Percentiles rank a stretch among this genome's conserved stretches.
Conservation (phyloP, 495 filamentous ascomycete species). For the Hamigera avellanea region DNA sequence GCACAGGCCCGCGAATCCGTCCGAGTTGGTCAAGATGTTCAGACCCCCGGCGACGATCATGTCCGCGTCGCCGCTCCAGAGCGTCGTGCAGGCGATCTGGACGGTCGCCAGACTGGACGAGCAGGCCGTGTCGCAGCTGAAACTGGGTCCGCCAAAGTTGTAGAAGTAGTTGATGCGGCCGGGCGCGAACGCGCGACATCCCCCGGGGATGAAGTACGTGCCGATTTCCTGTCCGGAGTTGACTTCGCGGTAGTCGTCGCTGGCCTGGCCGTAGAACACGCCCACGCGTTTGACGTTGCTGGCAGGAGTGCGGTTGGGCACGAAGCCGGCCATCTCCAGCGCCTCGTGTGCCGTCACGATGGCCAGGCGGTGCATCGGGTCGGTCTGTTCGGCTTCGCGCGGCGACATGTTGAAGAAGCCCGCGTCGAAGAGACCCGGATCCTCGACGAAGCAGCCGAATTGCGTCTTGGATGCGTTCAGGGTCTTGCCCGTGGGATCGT, state of each 20-base stretch:
- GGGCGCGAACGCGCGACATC: slow-evolving; percentile 15
- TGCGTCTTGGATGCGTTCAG: slow-evolving; percentile 20
- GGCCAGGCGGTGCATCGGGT: slow-evolving; percentile 21
- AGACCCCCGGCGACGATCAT: slow-evolving; percentile 76
- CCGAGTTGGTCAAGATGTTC: slow-evolving; percentile 70
- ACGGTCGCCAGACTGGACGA: slow-evolving; percentile 77
- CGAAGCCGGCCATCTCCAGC: slow-evolving; percentile 20
- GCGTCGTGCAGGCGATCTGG: slow-evolving; percentile 69
- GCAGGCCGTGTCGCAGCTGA: slow-evolving; percentile 83
- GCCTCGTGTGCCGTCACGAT: slow-evolving; percentile 28
- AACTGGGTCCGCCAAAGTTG: slow-evolving; percentile 77
- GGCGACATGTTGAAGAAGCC: slow-evolving; percentile 25
- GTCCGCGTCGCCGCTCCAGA: slow-evolving; percentile 74
- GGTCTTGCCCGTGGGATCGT: slow-evolving; percentile 23
- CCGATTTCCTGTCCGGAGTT: slow-evolving; percentile 15
- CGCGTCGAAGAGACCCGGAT: slow-evolving; percentile 21
- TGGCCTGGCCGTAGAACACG: slow-evolving; percentile 21
- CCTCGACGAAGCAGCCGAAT: slow-evolving; percentile 27
- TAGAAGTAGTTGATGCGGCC: slow-evolving; percentile 57
- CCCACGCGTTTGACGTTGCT: slow-evolving; percentile 16
- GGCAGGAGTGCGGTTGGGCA: slow-evolving; percentile 11
- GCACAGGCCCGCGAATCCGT: slow-evolving; percentile 74
- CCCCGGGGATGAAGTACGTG: slow-evolving; percentile 16
- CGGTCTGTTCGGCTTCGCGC: slow-evolving; percentile 14
- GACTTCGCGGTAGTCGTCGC: slow-evolving; percentile 20